Evolutionary conservation across 2,329 filamentous ascomycete species (phyloP), one percentile per base, ranked within the genome.

Genomic region (Monosporascus ibericus): DNA sequence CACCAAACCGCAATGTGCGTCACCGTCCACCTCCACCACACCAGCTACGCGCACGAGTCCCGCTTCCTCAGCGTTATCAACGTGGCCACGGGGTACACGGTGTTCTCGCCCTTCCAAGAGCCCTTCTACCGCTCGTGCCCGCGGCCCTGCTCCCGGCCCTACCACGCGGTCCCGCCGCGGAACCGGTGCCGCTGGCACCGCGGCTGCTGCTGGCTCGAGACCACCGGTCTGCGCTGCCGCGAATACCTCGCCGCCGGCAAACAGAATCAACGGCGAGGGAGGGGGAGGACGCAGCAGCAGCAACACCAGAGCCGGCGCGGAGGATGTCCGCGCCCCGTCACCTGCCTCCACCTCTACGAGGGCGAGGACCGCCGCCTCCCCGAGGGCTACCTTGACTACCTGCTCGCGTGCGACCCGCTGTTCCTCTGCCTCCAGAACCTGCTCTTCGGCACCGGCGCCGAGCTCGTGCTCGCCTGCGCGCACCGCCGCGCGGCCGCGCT

Each of bases 61-160:
- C 56, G 59, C 6, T 56, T 46, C 39, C 37, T 37, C 15, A 51
- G 52, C 38, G 42, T 55, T n/a, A 14, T 63, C 3, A 56, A 61
- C 36, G 53, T 57, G 9, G 37, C 24, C 6, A 63, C 58, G 7
- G 51, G 55, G 6, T 61, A 56, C 20, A 52, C 50, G 4, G 56
- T 61, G 5, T 52, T 48, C n/a, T 58, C 52, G 15, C 57, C 58
- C 1, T 61, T 52, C 18, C 59, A 58, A n/a, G 55, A 57, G 7
- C 56, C 55, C 4, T 27, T 27, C 9, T 17, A 17, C 11, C n/a
- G 11, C 15, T 47, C 11, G 18, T 52, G 50, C 27, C 7, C 30
- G 25, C 48, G 20, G 6, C 52, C 50, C 14, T 49, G 2, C 53
- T 56, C 53, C 5, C 52, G 55, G 15, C 38, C 51, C 22, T 9